Evolutionary conservation across 306 rosid genomes (phyloP), one percentile per base, ranked within the genome.

Genomic region (Begonia loranthoides): DNA sequence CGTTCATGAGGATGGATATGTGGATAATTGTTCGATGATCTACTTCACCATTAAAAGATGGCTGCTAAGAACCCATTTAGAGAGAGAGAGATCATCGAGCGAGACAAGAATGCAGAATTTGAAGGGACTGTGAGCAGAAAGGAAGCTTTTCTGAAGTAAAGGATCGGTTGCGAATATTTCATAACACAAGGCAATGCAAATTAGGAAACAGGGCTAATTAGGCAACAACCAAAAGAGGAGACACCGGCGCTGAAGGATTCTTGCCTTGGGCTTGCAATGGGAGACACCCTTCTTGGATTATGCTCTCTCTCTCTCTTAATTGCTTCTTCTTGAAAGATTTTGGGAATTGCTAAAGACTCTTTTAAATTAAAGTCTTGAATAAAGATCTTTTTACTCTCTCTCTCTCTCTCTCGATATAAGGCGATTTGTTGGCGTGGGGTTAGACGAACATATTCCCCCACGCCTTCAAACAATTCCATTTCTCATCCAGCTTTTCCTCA

Each of bases 161-260:
- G 45, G 45, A 10, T 41, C 1, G 45, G 10, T 1, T 41, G 45
- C 13, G 12, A 41, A 41, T 9, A 9, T 9, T 12, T 9, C 45
- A 43, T 43, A 10, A 43, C 14, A 43, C 47, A 43, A 43, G 13
- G 45, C 45, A 43, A 43, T 10, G 47, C 47, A 10, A n/a, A 3
- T 43, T 7, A 28, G 36, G 9, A 28, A 28, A 28, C 36, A 28
- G 5, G 36, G 36, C 8, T 28, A 28, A 28, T 7, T 13, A 43
- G 1, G 47, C 13, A 43, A 43, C 13, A 67, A 60, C 49, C 65
- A 54, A 62, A 84, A 76, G 75, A 83, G 90, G 84, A 72, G 83
- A 89, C 97, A 89, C 85, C 94, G 97, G 90, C 97, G 90, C 94
- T 59, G 71, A 84, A 79, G 76, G 61, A 78, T 89, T 63, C 75